Evolutionary conservation across 345 rosid genomes (phyloP).

Genomic region (Populus deltoides): DNA sequence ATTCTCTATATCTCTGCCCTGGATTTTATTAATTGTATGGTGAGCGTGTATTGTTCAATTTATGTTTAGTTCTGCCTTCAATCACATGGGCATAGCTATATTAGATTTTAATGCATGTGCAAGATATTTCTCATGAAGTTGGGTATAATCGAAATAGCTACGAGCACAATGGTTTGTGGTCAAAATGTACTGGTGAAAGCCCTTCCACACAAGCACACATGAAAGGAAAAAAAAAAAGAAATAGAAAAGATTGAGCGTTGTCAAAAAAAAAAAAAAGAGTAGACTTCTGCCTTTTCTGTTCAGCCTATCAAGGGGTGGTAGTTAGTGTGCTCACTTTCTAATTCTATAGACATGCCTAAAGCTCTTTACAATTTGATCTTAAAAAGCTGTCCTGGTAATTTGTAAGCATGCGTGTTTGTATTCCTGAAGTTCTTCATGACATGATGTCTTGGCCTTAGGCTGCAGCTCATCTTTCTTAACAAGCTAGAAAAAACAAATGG

Average conservation of each 20-base stretch:
- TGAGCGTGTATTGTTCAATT: too few relatives aligned
- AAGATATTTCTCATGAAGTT: not conserved
- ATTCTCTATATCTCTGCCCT: not conserved
- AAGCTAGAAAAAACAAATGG: not conserved
- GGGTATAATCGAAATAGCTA: not conserved
- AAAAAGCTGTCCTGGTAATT: not conserved
- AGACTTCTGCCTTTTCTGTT: not conserved
- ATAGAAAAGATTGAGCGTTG: not conserved
- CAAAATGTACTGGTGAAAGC: not conserved
- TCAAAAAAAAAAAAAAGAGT: not conserved
- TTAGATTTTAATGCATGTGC: not conserved
- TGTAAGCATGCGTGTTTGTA: not conserved
- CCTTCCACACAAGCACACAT: too few relatives aligned
- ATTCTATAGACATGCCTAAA: not conserved
- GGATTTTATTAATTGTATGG: not conserved
- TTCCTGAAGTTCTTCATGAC: not conserved
- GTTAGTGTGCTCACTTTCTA: not conserved
- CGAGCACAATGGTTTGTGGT: not conserved
- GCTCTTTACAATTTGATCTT: not conserved
- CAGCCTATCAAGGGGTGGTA: not conserved
- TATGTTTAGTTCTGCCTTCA: too few relatives aligned
- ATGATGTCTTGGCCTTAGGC: not conserved
- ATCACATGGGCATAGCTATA: too few relatives aligned
- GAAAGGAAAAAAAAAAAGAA: not conserved
- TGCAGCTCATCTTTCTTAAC: not conserved